Evolutionary conservation across 305 asterid genomes (phyloP).

Genomic region (Fraxinus platypoda): DNA sequence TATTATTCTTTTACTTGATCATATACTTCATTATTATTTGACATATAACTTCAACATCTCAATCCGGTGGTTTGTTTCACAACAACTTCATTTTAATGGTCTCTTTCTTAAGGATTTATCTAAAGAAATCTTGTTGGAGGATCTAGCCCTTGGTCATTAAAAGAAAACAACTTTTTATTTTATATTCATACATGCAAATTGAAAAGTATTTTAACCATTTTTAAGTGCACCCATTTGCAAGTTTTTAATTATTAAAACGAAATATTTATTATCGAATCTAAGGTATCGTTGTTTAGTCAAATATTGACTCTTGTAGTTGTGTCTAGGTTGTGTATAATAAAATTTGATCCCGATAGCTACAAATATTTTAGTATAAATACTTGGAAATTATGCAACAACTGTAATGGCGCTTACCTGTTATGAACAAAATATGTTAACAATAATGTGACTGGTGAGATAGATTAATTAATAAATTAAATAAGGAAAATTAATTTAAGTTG

Average conservation of each 20-base stretch:
- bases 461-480: too few species aligned
- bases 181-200: background rate
- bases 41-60: too few species aligned
- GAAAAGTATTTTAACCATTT: background rate
- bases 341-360: background rate
- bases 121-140: background rate
- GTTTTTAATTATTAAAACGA: background rate
- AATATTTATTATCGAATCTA: too few species aligned
- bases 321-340: too few species aligned
- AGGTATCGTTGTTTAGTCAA: too few species aligned
- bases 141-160: too few species aligned
- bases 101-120: too few species aligned
- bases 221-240: background rate
- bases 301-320: too few species aligned
- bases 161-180: background rate
- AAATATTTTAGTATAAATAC: background rate
- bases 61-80: too few species aligned
- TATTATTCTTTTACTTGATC: too few species aligned
- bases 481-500: background rate
- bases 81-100: too few species aligned
- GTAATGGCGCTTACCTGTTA: background rate
- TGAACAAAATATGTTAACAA: background rate
- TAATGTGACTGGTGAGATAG: background rate
- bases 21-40: too few species aligned
- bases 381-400: background rate